phyloP scores from a whole-genome alignment of 1,284 basidiomycete species.

The Heterobasidion occidentale region DNA sequence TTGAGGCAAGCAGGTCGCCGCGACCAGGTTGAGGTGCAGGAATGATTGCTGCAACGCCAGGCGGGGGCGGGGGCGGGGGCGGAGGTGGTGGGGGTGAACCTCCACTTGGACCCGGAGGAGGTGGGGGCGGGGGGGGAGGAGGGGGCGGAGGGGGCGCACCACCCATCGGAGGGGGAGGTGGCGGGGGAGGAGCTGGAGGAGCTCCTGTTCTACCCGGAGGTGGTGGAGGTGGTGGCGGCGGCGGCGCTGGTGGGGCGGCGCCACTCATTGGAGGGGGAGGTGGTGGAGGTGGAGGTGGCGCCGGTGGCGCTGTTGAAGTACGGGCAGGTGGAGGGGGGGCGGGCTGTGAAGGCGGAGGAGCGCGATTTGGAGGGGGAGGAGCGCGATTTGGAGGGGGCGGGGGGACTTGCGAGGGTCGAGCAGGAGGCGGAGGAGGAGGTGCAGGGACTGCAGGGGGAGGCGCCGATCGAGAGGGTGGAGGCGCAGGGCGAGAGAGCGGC shows the following conservation, averaged over 20 bases:
- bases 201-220: constrained; percentile 17
- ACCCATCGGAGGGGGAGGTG: constrained; percentile 27
- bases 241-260: constrained; percentile 22
- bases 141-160: constrained; percentile 21
- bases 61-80: constrained; percentile 15
- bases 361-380: too few relatives aligned
- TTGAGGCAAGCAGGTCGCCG: constrained; percentile 54
- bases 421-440: constrained; percentile 22
- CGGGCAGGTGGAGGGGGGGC: constrained; percentile 25
- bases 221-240: constrained; percentile 22
- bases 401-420: constrained; percentile 3
- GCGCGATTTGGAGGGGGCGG: neutral
- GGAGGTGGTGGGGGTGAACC: constrained; percentile 27
- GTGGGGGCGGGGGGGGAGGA: constrained; percentile 29
- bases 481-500: constrained; percentile 15
- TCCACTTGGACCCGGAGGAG: constrained; percentile 19
- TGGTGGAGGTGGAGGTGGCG: constrained; percentile 28
- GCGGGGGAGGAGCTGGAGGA: constrained; percentile 21
- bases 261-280: constrained; percentile 27
- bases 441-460: constrained; percentile 10
- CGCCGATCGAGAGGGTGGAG: constrained; percentile 12
- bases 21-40: constrained; percentile 39
- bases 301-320: constrained; percentile 25
- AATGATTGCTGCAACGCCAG: constrained; percentile 12
- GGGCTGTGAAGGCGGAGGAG: constrained; percentile 8